phyloP scores from a whole-genome alignment of 208 protist genomes.

The Trypanosoma avium region DNA sequence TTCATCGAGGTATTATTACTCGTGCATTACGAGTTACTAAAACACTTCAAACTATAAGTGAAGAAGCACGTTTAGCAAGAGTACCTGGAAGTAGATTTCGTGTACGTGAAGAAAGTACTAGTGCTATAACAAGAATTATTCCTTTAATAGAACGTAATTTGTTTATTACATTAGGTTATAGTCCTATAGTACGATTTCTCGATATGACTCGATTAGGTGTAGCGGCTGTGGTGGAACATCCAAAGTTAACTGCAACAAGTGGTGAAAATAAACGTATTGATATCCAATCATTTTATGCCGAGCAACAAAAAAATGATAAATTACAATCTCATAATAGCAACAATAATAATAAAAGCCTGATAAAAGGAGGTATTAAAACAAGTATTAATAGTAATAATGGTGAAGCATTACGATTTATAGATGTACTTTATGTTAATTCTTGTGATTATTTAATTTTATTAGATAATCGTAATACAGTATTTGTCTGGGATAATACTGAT shows the following conservation, averaged over 20 bases:
- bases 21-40: constrained; percentile 12
- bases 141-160: constrained; percentile 31
- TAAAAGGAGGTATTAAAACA: too few relatives aligned
- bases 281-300: neutral
- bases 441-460: constrained; percentile 39
- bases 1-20: constrained; percentile 8
- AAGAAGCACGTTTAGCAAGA: constrained; percentile 4
- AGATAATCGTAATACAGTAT: constrained; percentile 44
- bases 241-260: constrained; percentile 1
- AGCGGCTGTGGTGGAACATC: constrained; percentile 19
- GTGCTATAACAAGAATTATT: constrained; percentile 33
- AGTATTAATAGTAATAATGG: too few relatives aligned
- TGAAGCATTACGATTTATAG: constrained; percentile 42
- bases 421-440: constrained; percentile 32
- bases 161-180: constrained; percentile 36
- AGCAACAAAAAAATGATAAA: too few relatives aligned
- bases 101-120: constrained; percentile 20
- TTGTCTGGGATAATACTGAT: constrained; percentile 38
- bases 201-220: constrained; percentile 25
- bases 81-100: neutral
- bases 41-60: constrained; percentile 10
- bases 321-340: too few relatives aligned
- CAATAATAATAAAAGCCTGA: too few relatives aligned
- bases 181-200: constrained; percentile 37
- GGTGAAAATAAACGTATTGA: neutral